Conservation (phyloP, 2,329 filamentous ascomycete species). For the Neoarthrinium moseri region DNA sequence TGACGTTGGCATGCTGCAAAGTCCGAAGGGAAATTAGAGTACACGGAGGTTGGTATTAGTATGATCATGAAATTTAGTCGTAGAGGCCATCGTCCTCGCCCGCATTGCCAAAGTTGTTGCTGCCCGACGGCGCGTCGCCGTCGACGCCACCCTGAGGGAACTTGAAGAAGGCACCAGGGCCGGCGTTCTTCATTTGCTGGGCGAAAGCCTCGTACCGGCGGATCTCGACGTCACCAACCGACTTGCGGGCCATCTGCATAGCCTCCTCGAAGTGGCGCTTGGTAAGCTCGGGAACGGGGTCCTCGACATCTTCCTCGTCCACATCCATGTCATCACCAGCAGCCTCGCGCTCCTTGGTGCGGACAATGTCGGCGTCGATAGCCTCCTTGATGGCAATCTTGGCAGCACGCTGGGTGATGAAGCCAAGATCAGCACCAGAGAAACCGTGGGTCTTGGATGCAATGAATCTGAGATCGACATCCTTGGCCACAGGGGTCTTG, state of each 20-base stretch:
- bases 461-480: conserved; percentile 89
- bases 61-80: conserved; percentile 60
- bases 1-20: too few relatives aligned
- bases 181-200: conserved; percentile 98
- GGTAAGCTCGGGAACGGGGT: conserved; percentile 93
- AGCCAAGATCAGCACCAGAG: conserved; percentile 98
- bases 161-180: conserved; percentile 95
- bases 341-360: conserved; percentile 88
- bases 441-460: conserved; percentile 97
- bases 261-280: conserved; percentile 98
- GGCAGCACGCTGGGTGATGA: conserved; percentile 97
- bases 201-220: conserved; percentile 97
- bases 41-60: conserved; percentile 28
- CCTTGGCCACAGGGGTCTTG: conserved; percentile 88
- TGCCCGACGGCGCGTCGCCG: conserved; percentile 63
- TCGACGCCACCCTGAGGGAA: conserved; percentile 75
- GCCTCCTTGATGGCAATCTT: conserved; percentile 99
- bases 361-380: conserved; percentile 85
- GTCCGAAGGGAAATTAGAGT: conserved; percentile 42
- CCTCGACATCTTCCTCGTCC: conserved; percentile 82
- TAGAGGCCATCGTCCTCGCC: conserved; percentile 97
- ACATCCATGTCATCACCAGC: conserved; percentile 78
- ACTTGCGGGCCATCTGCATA: conserved; percentile 91
- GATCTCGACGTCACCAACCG: conserved; percentile 95
- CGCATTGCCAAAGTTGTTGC: conserved; percentile 73